Evolutionary conservation across 768 basidiomycete species (phyloP).

Genomic region (Amanita rimosa): DNA sequence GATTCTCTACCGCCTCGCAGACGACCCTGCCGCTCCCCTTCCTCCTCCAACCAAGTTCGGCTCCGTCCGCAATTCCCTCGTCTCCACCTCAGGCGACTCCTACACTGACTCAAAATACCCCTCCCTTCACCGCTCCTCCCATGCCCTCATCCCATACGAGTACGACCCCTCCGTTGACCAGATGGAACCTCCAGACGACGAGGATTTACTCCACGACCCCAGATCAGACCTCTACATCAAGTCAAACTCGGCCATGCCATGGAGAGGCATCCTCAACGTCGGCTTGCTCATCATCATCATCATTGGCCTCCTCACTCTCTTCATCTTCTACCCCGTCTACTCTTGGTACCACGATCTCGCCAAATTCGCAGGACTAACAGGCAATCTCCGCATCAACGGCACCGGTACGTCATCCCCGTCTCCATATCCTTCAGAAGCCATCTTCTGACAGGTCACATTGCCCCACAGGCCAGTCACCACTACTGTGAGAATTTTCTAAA

Average conservation of each 20-base stretch:
- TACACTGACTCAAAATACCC: conserved; percentile 63
- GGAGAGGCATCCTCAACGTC: conserved; percentile 52
- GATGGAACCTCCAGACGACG: conserved; percentile 50
- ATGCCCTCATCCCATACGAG: conserved; percentile 51
- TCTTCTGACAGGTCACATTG: background rate
- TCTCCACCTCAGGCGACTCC: conserved; percentile 26
- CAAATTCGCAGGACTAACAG: conserved; percentile 35
- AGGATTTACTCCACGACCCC: conserved; percentile 68
- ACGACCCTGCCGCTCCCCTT: conserved; percentile 21
- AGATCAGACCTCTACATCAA: conserved; percentile 19
- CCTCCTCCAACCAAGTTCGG: conserved; percentile 17
- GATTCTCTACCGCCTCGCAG: conserved; percentile 55
- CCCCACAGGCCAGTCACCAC: conserved; percentile 47
- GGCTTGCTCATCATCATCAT: conserved; percentile 55
- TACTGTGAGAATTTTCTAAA: conserved; percentile 22
- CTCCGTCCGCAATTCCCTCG: conserved; percentile 18
- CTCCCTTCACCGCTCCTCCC: conserved; percentile 11
- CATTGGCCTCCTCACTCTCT: conserved; percentile 52
- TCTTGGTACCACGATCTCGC: conserved; percentile 31
- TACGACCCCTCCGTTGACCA: conserved; percentile 57
- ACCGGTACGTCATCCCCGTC: conserved; percentile 20
- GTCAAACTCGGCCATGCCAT: conserved; percentile 23
- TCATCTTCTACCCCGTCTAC: conserved; percentile 72
- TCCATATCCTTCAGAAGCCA: background rate
- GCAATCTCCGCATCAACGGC: conserved; percentile 56